Conservation (phyloP, 495 filamentous ascomycete species). For the Aspergillus olivimuriae region DNA sequence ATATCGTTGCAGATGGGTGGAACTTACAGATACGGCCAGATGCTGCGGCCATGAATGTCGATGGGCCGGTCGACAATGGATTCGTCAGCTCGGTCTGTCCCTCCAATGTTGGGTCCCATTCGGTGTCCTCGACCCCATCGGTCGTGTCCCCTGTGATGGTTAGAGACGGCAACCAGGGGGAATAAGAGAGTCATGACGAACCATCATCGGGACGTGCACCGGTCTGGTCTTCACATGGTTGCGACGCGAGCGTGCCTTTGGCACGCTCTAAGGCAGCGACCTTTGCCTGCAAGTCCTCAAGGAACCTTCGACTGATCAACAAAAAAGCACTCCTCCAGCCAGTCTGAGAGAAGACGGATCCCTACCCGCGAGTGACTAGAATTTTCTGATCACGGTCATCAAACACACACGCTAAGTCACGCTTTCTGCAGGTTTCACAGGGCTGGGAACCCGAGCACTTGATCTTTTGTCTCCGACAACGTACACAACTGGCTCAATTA, state of each 20-base stretch:
- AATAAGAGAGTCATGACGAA: not conserved
- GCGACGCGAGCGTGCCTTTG: slow-evolving; percentile 13
- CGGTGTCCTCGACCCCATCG: not conserved
- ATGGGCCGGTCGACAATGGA: slow-evolving; percentile 30
- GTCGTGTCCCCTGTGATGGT: not conserved
- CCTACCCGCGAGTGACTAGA: slow-evolving; percentile 34
- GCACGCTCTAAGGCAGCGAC: slow-evolving; percentile 20
- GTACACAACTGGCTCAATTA: slow-evolving; percentile 28
- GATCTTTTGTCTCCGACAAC: slow-evolving; percentile 42
- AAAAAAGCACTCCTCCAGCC: no score
- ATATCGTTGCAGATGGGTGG: not conserved
- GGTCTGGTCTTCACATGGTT: slow-evolving; percentile 7
- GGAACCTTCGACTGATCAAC: slow-evolving; percentile 25
- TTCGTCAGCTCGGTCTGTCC: slow-evolving; percentile 26
- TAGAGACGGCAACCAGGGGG: not conserved
- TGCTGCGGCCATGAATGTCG: slow-evolving; percentile 28
- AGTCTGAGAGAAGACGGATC: not conserved
- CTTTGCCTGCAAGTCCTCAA: slow-evolving; percentile 32
- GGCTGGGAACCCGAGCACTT: slow-evolving; percentile 38
- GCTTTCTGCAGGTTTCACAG: slow-evolving; percentile 37
- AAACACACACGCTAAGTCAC: slow-evolving; percentile 34
- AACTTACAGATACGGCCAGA: slow-evolving; percentile 26
- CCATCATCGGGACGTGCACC: not conserved
- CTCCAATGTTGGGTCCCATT: slow-evolving; percentile 2
- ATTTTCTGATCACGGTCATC: slow-evolving; percentile 38